Evolutionary conservation across 768 basidiomycete genomes (phyloP), one percentile per base, ranked within the genome.

Genomic region (Asterophora parasitica): DNA sequence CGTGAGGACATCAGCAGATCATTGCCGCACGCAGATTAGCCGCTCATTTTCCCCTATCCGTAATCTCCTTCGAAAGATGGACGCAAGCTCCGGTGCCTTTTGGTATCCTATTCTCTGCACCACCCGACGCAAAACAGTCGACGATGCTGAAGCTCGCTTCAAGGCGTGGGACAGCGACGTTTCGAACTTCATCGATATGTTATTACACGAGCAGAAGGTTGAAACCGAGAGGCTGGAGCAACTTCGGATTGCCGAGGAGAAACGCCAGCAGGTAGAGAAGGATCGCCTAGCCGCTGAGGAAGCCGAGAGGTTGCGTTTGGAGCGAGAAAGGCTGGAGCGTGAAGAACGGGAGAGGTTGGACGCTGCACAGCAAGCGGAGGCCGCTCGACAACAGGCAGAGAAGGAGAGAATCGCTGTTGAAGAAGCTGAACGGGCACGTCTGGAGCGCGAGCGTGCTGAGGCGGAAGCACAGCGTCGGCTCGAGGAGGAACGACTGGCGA

Each of bases 61-160:
- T 15, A 76, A 79, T 36, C 62, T 78, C 2, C 65, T 88, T 15
- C 71, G 72, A 15, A 66, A 64, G 17, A 79, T 91, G 71, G 78
- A 83, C n/a, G 55, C 68, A 27, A 51, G 63, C 7, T 72, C 79
- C 28, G 65, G 68, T 36, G 60, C 45, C 66, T 13, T 58, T 68
- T 34, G 64, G n/a, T 72, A 74, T 35, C 75, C 81, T 39, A 58
- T 60, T 16, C 46, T 88, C 1, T 72, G 78, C 46, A 61, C 68
- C 15, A 61, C 79, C 10, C 75, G 85, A 36, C 64, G 66, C 35
- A 68, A 72, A 46, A 69, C 71, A 6, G 67, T 79, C 12, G 74
- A 82, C 54, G 76, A 81, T 51, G 65, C 72, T 0, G 78, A 82
- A 52, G 50, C 70, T 13, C 71, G 68, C 34, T 65, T 79, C 40